Evolutionary conservation across 2,329 filamentous ascomycete genomes (phyloP).

Genomic region (Trematosphaeria pertusa): DNA sequence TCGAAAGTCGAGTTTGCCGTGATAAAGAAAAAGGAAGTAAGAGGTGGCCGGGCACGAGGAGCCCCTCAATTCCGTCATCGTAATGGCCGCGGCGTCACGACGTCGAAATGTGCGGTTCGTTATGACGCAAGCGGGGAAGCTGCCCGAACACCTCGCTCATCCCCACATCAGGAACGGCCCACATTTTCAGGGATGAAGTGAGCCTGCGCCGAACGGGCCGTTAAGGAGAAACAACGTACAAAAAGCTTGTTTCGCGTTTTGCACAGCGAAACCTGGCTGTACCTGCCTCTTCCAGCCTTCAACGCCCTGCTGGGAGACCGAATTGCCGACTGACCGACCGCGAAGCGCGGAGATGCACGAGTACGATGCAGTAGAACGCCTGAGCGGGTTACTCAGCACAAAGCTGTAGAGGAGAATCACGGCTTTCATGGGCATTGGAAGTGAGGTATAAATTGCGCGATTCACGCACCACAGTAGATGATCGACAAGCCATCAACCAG

Average conservation of each 20-base stretch:
- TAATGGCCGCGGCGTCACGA: background rate
- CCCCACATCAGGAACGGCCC: background rate
- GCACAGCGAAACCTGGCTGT: background rate
- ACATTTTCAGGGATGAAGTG: background rate
- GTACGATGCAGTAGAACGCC: background rate
- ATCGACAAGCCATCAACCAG: too few relatives aligned
- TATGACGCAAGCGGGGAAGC: slow-evolving; percentile 24
- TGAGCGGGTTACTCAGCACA: background rate
- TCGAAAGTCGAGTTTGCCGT: too few relatives aligned
- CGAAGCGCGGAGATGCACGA: slow-evolving; percentile 1
- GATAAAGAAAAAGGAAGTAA: background rate
- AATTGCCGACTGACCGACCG: slow-evolving; percentile 1
- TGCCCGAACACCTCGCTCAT: background rate
- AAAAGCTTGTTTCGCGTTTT: background rate
- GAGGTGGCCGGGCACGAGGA: too few relatives aligned
- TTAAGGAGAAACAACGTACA: background rate
- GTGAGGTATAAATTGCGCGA: too few relatives aligned
- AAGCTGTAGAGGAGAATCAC: background rate
- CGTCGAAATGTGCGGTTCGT: background rate
- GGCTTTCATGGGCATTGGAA: too few relatives aligned
- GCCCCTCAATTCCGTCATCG: too few relatives aligned
- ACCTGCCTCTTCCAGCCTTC: background rate
- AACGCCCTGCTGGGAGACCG: background rate
- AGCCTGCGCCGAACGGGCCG: background rate
- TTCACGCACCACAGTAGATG: too few relatives aligned